Evolutionary conservation across 129 eudicot species (phyloP), one percentile per base, ranked within the genome.

Genomic region (Artemisia tridentata): DNA sequence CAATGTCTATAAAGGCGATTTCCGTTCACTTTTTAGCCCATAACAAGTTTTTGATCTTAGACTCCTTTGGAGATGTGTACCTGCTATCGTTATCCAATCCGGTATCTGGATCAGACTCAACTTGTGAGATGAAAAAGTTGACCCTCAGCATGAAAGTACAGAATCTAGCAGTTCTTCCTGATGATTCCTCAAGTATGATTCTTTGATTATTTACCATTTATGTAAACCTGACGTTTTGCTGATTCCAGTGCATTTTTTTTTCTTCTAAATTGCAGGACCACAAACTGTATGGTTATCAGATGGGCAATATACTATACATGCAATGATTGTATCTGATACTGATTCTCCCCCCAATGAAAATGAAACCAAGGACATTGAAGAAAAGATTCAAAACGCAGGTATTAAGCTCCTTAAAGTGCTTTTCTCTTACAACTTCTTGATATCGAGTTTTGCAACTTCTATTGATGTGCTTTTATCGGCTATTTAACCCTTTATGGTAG

Each of bases 281-380:
- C 87, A 81, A 66, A 84, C 76, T 60, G 83, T 88, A 71, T 92
- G 98, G 98, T 73, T 92, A 63, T 86, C 98, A 43, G 98, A 92
- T 83, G 98, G 96, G 57, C 67, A 78, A 18, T 55, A 88, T 79
- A 84, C 95, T 31, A 78, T 92, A 63, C 95, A 88, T 73, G 65
- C 80, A 63, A 56, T 92, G 72, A 80, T 23, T 65, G 25, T 88
- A 55, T 29, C 95, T 71, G 90, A 86, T 23, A 10, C 63, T 41
- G 89, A 85, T 64, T 58, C 85, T 71, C 48, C 89, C 38, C 51
- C 27, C 31, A 71, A 66, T 58, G 84, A 78, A 63, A 78, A 68
- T 52, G 88, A 82, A 14, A 77, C 57, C 58, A 80, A 78, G 46
- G 79, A 82, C 41, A 51, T 52, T 67, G 80, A 70, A 12, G 87